A percentile compares a stretch with the other conserved stretches of the same genome.
phyloP scores from a whole-genome alignment of 768 basidiomycete species.

The Kwoniella dendrophila region DNA sequence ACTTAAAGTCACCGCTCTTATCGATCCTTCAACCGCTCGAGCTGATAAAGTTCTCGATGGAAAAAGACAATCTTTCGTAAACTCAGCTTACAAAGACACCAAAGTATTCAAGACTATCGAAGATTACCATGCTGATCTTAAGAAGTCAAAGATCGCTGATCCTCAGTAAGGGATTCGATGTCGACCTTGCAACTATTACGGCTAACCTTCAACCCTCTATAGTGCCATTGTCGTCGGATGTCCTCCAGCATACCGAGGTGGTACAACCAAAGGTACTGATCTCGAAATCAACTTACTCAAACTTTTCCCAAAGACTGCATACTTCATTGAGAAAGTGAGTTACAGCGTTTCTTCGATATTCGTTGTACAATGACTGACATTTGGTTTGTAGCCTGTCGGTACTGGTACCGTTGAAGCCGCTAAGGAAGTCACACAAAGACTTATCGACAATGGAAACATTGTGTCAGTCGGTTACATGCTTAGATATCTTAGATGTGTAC shows the following conservation, averaged over 20 bases:
- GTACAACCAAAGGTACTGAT: constrained; percentile 72
- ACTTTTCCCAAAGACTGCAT: constrained; percentile 80
- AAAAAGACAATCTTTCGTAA: constrained; percentile 91
- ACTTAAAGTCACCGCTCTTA: constrained; percentile 90
- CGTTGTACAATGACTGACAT: constrained; percentile 59
- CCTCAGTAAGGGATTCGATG: constrained; percentile 65
- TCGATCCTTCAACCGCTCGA: constrained; percentile 85
- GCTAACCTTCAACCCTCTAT: constrained; percentile 5
- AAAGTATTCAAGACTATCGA: constrained; percentile 78
- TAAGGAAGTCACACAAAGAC: constrained; percentile 71
- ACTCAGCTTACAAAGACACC: constrained; percentile 88
- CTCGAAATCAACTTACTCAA: constrained; percentile 85
- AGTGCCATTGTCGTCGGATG: constrained; percentile 85
- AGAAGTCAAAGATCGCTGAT: constrained; percentile 61
- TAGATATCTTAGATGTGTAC: constrained; percentile 87
- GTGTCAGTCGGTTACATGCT: constrained; percentile 95
- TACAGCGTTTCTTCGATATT: not conserved
- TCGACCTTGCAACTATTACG: not conserved
- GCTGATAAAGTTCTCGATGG: constrained; percentile 75
- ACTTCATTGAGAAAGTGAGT: constrained; percentile 80
- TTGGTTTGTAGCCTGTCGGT: constrained; percentile 81
- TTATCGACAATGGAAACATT: constrained; percentile 70
- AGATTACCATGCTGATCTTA: constrained; percentile 73
- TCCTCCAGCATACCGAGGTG: constrained; percentile 91
- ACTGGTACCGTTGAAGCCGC: constrained; percentile 72